These are phyloP conservation scores for Fragaria vesca DNA, from an alignment of 306 rosid genomes.

Conservation along the genomic window DNA sequence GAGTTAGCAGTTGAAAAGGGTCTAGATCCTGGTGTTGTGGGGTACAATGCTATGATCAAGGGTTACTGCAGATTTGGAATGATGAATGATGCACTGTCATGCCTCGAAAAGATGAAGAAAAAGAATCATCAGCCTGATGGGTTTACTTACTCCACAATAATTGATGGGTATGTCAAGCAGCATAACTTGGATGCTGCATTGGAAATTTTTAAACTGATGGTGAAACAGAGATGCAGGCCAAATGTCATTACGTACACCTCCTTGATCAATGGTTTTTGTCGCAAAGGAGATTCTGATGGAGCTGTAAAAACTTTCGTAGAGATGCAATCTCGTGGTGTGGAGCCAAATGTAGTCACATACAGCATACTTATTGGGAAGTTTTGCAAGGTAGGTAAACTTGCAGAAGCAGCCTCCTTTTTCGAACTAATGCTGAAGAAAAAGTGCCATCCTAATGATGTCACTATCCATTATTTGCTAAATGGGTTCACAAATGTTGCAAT, in stretches of 20 bases:
- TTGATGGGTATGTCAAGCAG: conserved; percentile 76
- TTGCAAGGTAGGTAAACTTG: conserved; percentile 53
- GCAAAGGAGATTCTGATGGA: conserved; percentile 42
- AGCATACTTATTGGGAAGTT: conserved; percentile 65
- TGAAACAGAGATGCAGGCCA: conserved; percentile 60
- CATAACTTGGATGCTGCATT: conserved; percentile 55
- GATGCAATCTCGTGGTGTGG: conserved; percentile 57
- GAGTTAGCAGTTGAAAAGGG: conserved; percentile 43
- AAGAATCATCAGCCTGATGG: conserved; percentile 52
- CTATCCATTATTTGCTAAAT: conserved; percentile 67
- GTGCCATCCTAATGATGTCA: conserved; percentile 67
- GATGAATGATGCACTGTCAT: conserved; percentile 62
- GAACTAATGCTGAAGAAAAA: conserved; percentile 68
- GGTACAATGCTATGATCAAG: conserved; percentile 80
- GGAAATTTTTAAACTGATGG: conserved; percentile 60
- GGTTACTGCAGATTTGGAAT: conserved; percentile 73
- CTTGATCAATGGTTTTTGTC: conserved; percentile 72
- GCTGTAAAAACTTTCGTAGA: conserved; percentile 58
- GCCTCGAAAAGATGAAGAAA: conserved; percentile 48
- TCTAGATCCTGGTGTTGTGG: conserved; percentile 61
- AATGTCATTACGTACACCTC: conserved; percentile 75
- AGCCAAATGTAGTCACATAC: conserved; percentile 84
- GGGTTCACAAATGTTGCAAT: conserved; percentile 50
- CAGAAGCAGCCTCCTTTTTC: conserved; percentile 61
- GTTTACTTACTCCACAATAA: conserved; percentile 71